phyloP scores from a whole-genome alignment of 2,329 filamentous ascomycete genomes.

The Aspergillus viridinutans region DNA sequence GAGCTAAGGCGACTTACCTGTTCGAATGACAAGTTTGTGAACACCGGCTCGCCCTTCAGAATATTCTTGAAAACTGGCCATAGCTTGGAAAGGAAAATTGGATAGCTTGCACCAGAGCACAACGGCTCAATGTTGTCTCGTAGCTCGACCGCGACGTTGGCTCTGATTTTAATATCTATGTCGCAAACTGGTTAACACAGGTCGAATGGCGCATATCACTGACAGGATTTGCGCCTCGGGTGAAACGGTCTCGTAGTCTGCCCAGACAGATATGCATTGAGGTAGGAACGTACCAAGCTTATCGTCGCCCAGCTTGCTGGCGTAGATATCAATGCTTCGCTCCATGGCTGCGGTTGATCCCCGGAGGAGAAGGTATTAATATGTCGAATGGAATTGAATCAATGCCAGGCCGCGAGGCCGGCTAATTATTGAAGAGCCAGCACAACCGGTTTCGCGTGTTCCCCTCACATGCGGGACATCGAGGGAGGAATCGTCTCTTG shows the following conservation, averaged over 20 bases:
- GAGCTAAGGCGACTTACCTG: conserved; percentile 57
- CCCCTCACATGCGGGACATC: conserved; percentile 29
- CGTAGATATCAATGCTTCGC: conserved; percentile 48
- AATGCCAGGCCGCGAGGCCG: conserved; percentile 39
- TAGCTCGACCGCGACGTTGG: conserved; percentile 76
- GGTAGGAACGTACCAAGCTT: conserved; percentile 40
- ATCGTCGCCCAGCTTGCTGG: conserved; percentile 46
- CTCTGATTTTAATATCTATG: conserved; percentile 74
- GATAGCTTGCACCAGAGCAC: conserved; percentile 75
- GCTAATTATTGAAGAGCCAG: conserved; percentile 26
- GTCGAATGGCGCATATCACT: conserved; percentile 3
- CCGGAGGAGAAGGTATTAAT: conserved; percentile 19
- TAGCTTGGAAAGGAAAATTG: conserved; percentile 76
- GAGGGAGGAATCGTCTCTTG: conserved; percentile 15
- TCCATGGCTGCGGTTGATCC: conserved; percentile 34
- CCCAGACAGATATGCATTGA: background rate
- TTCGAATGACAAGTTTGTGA: conserved; percentile 83
- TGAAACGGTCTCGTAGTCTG: background rate
- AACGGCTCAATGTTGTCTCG: conserved; percentile 83
- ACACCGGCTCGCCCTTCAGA: conserved; percentile 79
- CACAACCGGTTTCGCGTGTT: conserved; percentile 18
- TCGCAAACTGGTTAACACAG: conserved; percentile 2
- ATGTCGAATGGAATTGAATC: conserved; percentile 17
- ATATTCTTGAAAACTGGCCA: conserved; percentile 87
- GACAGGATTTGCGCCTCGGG: background rate